Evolutionary conservation across 1,139 yeast species (phyloP).

Genomic region (Protomyces lactucae-debilis): DNA sequence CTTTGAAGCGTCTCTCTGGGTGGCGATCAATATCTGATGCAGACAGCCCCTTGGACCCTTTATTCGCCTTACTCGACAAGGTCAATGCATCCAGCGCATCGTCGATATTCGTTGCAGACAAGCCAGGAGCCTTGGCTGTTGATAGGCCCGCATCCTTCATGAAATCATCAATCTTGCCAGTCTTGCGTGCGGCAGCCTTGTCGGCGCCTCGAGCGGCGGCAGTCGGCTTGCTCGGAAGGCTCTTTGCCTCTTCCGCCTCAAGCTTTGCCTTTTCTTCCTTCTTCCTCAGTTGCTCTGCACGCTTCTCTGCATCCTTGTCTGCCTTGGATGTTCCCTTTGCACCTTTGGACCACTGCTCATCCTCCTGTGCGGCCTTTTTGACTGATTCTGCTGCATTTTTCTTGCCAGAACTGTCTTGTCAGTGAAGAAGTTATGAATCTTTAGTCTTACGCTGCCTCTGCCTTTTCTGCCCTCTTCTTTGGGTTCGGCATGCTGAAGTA

Average conservation of each 20-base stretch:
- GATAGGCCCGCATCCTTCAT: conserved; percentile 32
- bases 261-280: conserved; percentile 44
- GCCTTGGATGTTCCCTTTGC: conserved; percentile 59
- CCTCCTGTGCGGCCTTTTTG: conserved; percentile 62
- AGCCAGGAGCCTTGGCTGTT: conserved; percentile 43
- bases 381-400: conserved; percentile 53
- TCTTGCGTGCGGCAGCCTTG: conserved; percentile 58
- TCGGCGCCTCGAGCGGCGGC: conserved; percentile 64
- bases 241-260: conserved; percentile 59
- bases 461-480: conserved; percentile 28
- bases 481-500: conserved; percentile 19
- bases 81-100: conserved; percentile 74
- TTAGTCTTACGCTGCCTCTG: conserved; percentile 23
- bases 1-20: conserved; percentile 84
- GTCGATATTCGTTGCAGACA: conserved; percentile 71
- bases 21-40: conserved; percentile 73
- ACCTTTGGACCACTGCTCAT: conserved; percentile 66
- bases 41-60: conserved; percentile 43
- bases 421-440: neutral
- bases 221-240: conserved; percentile 55
- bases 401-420: conserved; percentile 46
- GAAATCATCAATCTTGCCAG: conserved; percentile 64
- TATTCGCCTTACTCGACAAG: conserved; percentile 39
- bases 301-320: conserved; percentile 37
- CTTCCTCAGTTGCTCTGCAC: conserved; percentile 43